A percentile compares a stretch with the other conserved stretches of the same genome.
Conservation (phyloP, 352 stramenopile species). For the Phytophthora litchii region DNA sequence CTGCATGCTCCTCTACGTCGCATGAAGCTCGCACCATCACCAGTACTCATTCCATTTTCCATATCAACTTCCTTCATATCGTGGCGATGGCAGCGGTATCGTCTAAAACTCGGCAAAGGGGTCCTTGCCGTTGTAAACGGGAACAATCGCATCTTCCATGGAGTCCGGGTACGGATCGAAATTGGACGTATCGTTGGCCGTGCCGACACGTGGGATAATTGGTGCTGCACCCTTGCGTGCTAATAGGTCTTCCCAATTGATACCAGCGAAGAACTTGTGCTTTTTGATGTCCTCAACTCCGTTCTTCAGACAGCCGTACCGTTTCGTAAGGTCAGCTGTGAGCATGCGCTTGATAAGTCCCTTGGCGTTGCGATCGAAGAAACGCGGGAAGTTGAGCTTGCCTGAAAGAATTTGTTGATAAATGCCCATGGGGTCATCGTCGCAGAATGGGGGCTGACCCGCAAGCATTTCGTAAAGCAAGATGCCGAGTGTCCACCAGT, state of each 20-base stretch:
- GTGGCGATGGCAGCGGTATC: constrained; percentile 15
- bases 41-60: constrained; percentile 13
- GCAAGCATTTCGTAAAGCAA: constrained; percentile 98
- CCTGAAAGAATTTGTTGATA: constrained; percentile 96
- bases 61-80: constrained; percentile 8
- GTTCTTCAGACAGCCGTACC: constrained; percentile 96
- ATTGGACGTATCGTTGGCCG: constrained; percentile 95
- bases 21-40: constrained; percentile 16
- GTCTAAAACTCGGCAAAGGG: constrained; percentile 94
- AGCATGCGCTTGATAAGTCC: constrained; percentile 97
- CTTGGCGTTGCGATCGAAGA: constrained; percentile 96
- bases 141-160: constrained; percentile 88
- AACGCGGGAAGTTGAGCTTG: constrained; percentile 95
- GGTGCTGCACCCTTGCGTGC: constrained; percentile 89
- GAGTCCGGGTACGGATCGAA: constrained; percentile 97
- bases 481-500: constrained; percentile 97
- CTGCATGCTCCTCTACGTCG: constrained; percentile 14
- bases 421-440: constrained; percentile 96
- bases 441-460: constrained; percentile 95
- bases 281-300: constrained; percentile 97
- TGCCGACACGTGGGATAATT: constrained; percentile 93
- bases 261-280: constrained; percentile 94
- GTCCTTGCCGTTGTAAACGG: constrained; percentile 93
- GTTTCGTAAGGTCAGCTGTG: constrained; percentile 95
- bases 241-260: constrained; percentile 93